Conservation (phyloP, 495 filamentous ascomycete species). For the Tuber magnatum region DNA sequence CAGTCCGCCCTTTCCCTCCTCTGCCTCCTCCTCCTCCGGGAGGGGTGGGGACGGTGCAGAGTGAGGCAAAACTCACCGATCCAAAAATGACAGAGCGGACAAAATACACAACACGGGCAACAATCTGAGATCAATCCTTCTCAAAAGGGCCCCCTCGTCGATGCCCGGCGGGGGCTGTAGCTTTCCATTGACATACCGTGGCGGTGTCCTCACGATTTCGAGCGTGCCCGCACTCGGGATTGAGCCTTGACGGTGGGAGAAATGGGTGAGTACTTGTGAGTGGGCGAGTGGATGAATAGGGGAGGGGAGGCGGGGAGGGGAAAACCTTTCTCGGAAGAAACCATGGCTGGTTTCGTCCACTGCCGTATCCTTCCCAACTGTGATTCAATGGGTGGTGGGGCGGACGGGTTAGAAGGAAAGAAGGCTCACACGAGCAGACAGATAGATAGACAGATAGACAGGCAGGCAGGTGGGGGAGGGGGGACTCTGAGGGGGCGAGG, state of each 20-base stretch:
- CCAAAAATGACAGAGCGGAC: constrained; percentile 81
- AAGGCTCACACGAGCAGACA: neutral
- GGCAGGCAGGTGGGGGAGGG: neutral
- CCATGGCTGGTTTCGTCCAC: neutral
- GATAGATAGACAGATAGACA: neutral
- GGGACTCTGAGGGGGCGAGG: neutral
- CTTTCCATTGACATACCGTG: neutral
- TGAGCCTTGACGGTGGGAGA: neutral
- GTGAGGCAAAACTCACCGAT: constrained; percentile 51
- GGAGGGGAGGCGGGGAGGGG: neutral
- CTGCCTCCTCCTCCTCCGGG: neutral
- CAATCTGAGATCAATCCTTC: constrained; percentile 71
- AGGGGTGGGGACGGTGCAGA: neutral
- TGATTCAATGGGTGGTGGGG: neutral
- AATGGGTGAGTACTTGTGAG: neutral
- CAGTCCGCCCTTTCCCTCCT: neutral
- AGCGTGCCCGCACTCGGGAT: neutral
- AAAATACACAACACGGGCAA: constrained; percentile 75
- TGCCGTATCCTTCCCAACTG: neutral
- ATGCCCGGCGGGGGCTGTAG: constrained; percentile 47
- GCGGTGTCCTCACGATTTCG: neutral
- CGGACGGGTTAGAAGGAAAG: neutral
- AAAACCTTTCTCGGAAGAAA: neutral
- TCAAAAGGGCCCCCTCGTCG: constrained; percentile 64
- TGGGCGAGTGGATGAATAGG: neutral